Evolutionary conservation across 257 asterid species (phyloP).

Genomic region (Petunia secreta): DNA sequence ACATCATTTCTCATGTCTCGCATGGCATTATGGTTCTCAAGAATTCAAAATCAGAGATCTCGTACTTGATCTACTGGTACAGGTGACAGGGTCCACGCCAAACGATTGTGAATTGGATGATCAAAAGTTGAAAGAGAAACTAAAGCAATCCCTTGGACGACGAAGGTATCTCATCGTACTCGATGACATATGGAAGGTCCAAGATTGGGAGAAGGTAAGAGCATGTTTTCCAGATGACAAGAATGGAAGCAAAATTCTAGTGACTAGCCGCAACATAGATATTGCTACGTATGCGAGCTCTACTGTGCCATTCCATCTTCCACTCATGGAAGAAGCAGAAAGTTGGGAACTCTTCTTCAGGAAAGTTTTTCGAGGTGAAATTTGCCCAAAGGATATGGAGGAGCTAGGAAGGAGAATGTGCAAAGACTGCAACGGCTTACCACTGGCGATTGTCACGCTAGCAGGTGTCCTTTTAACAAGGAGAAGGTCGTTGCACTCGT

Average conservation of each 20-base stretch:
- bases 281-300: slow-evolving; percentile 35
- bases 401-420: slow-evolving; percentile 39
- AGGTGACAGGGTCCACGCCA: slow-evolving; percentile 22
- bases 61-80: slow-evolving; percentile 35
- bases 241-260: slow-evolving; percentile 31
- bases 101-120: slow-evolving; percentile 29
- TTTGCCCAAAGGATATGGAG: slow-evolving; percentile 34
- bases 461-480: slow-evolving; percentile 37
- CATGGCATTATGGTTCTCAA: slow-evolving; percentile 42
- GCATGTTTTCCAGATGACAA: slow-evolving; percentile 32
- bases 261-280: slow-evolving; percentile 36
- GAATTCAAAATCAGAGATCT: slow-evolving; percentile 37
- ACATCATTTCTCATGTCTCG: slow-evolving; percentile 36
- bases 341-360: slow-evolving; percentile 41
- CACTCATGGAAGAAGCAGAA: slow-evolving; percentile 30
- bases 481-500: slow-evolving; percentile 32
- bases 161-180: slow-evolving; percentile 35
- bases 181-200: slow-evolving; percentile 37
- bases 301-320: slow-evolving; percentile 19
- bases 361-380: slow-evolving; percentile 27
- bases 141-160: slow-evolving; percentile 26
- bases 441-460: slow-evolving; percentile 40
- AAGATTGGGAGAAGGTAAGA: slow-evolving; percentile 40
- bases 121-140: slow-evolving; percentile 30
- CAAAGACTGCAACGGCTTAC: slow-evolving; percentile 39